Evolutionary conservation across 345 rosid genomes (phyloP).

Genomic region (Eutrema heterophyllum): DNA sequence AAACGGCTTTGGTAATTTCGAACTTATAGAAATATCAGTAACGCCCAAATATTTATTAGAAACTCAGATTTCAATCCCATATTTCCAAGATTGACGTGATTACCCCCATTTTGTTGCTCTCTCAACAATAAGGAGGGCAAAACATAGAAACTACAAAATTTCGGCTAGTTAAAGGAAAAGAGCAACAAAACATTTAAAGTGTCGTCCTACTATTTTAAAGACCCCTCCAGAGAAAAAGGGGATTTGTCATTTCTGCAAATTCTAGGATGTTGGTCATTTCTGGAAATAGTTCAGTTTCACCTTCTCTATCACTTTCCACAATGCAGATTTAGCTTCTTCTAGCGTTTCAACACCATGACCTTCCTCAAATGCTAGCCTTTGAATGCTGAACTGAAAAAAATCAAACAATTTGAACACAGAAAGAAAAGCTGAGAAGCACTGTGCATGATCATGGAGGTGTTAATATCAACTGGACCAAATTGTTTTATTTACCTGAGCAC

Average conservation of each 20-base stretch:
- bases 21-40: background rate
- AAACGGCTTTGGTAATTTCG: background rate
- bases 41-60: background rate
- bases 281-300: constrained; percentile 53
- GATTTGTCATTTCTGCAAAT: constrained; percentile 40
- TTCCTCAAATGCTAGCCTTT: constrained; percentile 82
- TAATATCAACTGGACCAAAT: background rate
- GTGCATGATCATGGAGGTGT: background rate
- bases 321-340: constrained; percentile 86
- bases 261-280: constrained; percentile 22
- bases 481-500: constrained; percentile 68
- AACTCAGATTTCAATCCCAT: constrained; percentile 4
- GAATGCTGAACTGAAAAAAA: constrained; percentile 65
- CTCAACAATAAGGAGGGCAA: constrained; percentile 1
- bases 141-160: constrained; percentile 10
- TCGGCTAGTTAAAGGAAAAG: constrained; percentile 2
- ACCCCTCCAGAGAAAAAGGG: constrained; percentile 1
- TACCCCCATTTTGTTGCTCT: background rate
- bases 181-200: background rate
- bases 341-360: constrained; percentile 69
- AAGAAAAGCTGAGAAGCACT: background rate
- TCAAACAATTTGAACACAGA: background rate
- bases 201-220: background rate
- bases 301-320: constrained; percentile 63
- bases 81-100: background rate